Percentiles rank a stretch among this genome's conserved stretches.
These are phyloP conservation scores for Claviceps pazoutovae DNA, from an alignment of 2,329 filamentous ascomycete genomes.

Conservation along the genomic window DNA sequence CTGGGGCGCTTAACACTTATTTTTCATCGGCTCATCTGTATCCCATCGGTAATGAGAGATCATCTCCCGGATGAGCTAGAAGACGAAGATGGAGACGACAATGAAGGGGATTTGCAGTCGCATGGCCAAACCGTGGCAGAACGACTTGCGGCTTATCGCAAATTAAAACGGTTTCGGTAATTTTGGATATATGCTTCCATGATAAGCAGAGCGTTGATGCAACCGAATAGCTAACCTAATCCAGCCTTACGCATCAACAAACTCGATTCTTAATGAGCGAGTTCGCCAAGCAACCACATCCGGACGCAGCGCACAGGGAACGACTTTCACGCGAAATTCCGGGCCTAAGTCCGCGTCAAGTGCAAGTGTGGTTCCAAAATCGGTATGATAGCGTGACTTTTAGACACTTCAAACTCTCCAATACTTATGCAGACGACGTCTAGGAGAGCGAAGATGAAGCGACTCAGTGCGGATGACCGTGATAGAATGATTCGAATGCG, in stretches of 20 bases:
- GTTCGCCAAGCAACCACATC: constrained; percentile 87
- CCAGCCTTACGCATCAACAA: constrained; percentile 83
- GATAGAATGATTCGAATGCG: constrained; percentile 61
- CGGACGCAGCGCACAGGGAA: constrained; percentile 81
- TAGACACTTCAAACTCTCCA: not conserved
- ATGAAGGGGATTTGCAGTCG: constrained; percentile 16
- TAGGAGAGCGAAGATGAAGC: constrained; percentile 59
- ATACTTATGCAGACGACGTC: not conserved
- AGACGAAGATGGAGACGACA: constrained; percentile 44
- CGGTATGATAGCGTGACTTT: constrained; percentile 41
- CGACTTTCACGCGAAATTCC: constrained; percentile 80
- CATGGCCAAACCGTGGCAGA: constrained; percentile 41
- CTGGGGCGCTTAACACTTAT: not conserved
- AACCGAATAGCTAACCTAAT: constrained; percentile 18
- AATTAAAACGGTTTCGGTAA: constrained; percentile 72
- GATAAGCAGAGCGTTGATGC: not conserved
- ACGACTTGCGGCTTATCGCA: constrained; percentile 41
- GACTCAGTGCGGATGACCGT: constrained; percentile 54
- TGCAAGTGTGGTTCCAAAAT: constrained; percentile 98
- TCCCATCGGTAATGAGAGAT: not conserved
- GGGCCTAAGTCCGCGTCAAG: constrained; percentile 78
- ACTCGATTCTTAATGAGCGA: constrained; percentile 97
- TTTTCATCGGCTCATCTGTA: not conserved
- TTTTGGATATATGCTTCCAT: constrained; percentile 5
- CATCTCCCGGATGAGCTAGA: constrained; percentile 31